A percentile compares a stretch with the other conserved stretches of the same genome.
Conservation (phyloP, 345 rosid genomes). For the Alliaria petiolata region DNA sequence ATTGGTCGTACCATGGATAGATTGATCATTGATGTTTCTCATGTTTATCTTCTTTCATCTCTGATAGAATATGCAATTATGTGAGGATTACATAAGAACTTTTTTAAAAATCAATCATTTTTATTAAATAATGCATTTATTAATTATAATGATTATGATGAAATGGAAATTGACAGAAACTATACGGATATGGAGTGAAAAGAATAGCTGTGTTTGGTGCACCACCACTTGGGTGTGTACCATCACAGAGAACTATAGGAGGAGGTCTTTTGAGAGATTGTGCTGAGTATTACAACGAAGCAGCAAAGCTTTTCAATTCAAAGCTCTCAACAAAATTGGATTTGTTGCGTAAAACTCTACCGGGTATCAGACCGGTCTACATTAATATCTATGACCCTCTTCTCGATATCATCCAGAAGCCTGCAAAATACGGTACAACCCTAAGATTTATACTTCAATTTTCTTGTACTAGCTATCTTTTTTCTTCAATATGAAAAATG, state of each 20-base stretch:
- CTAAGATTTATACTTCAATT: background rate
- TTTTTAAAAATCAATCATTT: background rate
- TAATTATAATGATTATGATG: conserved; percentile 30
- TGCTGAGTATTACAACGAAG: conserved; percentile 42
- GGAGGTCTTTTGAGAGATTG: conserved; percentile 56
- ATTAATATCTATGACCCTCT: conserved; percentile 55
- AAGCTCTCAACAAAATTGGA: conserved; percentile 37
- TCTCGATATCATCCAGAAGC: conserved; percentile 45
- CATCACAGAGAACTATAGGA: conserved; percentile 61
- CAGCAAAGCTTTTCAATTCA: conserved; percentile 52
- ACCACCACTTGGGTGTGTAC: conserved; percentile 72
- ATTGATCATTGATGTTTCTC: background rate
- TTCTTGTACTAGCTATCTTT: background rate
- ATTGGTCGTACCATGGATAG: background rate
- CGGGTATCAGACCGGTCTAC: conserved; percentile 34
- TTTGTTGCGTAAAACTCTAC: conserved; percentile 31
- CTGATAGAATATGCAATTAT: conserved; percentile 26
- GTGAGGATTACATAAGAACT: conserved; percentile 17
- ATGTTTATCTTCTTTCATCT: background rate
- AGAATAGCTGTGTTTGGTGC: conserved; percentile 44
- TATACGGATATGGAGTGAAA: conserved; percentile 56
- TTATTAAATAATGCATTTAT: conserved; percentile 28
- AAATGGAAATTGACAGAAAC: conserved; percentile 32
- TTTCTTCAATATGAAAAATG: background rate
- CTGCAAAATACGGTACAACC: conserved; percentile 46